phyloP scores from a whole-genome alignment of 495 filamentous ascomycete species.

The Penicillium riverlandense region DNA sequence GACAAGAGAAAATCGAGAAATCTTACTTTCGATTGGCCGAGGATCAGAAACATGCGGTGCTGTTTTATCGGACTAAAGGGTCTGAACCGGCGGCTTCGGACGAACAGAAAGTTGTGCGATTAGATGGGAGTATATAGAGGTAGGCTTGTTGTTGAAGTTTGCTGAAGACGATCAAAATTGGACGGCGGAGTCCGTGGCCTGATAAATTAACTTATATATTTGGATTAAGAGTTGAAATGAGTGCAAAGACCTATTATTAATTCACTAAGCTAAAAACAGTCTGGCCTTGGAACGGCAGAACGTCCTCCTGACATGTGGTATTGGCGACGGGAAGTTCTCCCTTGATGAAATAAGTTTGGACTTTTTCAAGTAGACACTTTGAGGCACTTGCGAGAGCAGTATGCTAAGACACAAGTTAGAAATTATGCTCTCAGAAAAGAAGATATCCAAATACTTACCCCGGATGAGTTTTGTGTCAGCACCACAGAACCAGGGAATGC shows the following conservation, averaged over 20 bases:
- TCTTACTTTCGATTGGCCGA: not conserved
- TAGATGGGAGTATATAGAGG: not conserved
- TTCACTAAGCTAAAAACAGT: not conserved
- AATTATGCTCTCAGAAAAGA: too few species aligned
- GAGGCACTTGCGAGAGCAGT: not conserved
- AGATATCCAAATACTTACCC: not conserved
- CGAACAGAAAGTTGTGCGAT: not conserved
- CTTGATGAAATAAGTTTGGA: not conserved
- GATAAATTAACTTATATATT: too few species aligned
- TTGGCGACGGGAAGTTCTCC: not conserved
- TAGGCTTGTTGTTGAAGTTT: too few species aligned
- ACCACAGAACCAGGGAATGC: not conserved
- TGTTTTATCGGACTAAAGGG: conserved; percentile 3
- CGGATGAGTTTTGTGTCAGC: not conserved
- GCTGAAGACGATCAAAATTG: too few species aligned
- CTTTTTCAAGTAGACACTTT: not conserved
- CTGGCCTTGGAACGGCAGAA: not conserved
- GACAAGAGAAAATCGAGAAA: too few species aligned
- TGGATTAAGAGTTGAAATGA: too few species aligned
- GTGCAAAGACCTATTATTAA: too few species aligned
- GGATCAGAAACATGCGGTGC: conserved; percentile 3
- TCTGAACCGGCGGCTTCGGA: not conserved
- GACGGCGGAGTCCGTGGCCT: too few species aligned
- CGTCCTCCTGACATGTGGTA: not conserved
- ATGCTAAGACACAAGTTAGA: not conserved